phyloP scores from a whole-genome alignment of 2,329 filamentous ascomycete genomes.

The Alternaria ethzedia region DNA sequence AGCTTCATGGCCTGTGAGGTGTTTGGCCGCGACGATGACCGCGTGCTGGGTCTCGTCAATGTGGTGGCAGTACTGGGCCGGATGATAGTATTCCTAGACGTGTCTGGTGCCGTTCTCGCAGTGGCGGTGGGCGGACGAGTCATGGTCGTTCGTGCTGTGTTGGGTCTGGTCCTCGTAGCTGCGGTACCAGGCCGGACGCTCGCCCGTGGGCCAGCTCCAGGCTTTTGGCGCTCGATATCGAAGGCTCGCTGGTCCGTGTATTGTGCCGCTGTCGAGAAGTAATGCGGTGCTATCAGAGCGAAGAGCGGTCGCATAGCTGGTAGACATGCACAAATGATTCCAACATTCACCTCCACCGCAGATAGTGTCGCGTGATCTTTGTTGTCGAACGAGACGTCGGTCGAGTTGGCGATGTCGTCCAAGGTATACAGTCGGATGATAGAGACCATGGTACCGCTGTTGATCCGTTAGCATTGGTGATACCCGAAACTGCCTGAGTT shows the following conservation, averaged over 20 bases:
- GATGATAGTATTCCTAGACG: not conserved
- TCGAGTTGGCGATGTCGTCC: conserved; percentile 34
- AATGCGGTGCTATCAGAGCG: conserved; percentile 48
- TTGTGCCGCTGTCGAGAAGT: conserved; percentile 31
- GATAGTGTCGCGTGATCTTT: conserved; percentile 40
- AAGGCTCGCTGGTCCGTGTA: conserved; percentile 16
- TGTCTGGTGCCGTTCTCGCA: not conserved
- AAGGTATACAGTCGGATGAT: conserved; percentile 43
- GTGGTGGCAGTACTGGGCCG: not conserved
- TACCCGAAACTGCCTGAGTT: not conserved
- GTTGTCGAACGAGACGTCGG: conserved; percentile 43
- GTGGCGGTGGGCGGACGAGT: not conserved
- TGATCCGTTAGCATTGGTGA: conserved; percentile 6
- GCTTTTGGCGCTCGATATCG: conserved; percentile 33
- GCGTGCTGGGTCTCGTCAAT: not conserved
- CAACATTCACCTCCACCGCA: conserved; percentile 41
- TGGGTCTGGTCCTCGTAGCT: conserved; percentile 5
- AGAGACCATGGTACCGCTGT: conserved; percentile 42
- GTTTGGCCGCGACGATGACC: not conserved
- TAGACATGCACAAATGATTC: conserved; percentile 46
- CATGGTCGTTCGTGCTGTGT: conserved; percentile 3
- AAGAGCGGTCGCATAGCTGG: conserved; percentile 44
- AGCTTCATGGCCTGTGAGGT: not conserved
- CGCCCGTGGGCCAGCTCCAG: conserved; percentile 12
- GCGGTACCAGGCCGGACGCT: conserved; percentile 14